Base-by-base conservation (phyloP, 2,329 filamentous ascomycete genomes). In the Penicillium sp. region DNA sequence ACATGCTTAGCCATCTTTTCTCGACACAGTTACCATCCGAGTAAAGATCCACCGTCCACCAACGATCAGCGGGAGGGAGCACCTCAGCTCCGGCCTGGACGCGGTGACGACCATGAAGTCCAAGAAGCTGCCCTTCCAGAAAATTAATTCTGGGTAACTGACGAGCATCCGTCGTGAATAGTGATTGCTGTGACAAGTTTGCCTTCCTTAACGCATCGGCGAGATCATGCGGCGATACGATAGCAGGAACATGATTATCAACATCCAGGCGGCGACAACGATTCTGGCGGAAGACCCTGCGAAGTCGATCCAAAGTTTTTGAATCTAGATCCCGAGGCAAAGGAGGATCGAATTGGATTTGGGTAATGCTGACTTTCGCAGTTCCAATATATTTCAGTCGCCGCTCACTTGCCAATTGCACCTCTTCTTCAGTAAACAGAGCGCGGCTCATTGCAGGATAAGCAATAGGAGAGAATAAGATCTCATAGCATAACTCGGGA, bases 171-270 rank as follows among this genome's bases (percentile, higher is more conserved):
- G 5, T 54, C 7, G 22, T 59, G 13, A 54, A 34, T 20, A 61
- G 44, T 61, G 40, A 55, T 20, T 43, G 6, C 26, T 38, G 3
- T 48, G 14, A 24, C n/a, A 60, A 29, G 13, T 57, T 53, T 2
- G 38, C 45, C 26, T 53, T 57, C 29, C 40, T 26, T 1, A 63
- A 56, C 4, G 50, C 46, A 18, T 48, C 40, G 14, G 38, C 29
- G 18, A 74, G 66, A 46, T 65, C 20, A 54, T 62, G 47, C 56
- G 62, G 43, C 47, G 66, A 63, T 47, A 74, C 65, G 13, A 71
- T 51, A 8, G 64, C 64, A 55, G 64, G 66, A 55, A 73, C 62
- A 60, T 70, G 63, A 62, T 74, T 71, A 43, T 53, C 44, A 29
- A 70, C 22, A 55, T 71, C 60, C 26, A 66, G 58, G 26, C 59